Base-by-base conservation (phyloP, 768 basidiomycete species). In the Candolleomyces efflorescens region DNA sequence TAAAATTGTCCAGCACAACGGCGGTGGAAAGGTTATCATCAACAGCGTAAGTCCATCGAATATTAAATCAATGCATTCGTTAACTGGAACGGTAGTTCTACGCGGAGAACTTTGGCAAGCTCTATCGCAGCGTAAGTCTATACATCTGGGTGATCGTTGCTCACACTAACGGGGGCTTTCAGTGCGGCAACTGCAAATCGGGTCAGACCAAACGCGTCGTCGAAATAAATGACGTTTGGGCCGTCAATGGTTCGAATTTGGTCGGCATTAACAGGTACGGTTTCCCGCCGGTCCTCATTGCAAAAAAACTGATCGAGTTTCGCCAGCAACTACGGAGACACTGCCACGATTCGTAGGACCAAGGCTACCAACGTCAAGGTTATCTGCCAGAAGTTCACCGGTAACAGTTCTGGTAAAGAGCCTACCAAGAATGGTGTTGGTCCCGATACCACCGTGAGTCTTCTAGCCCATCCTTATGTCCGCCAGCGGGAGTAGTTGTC, bases 1-100 rank as follows among this genome's bases (percentile, higher is more conserved):
- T 60, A 73, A 74, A 67, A 69, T 74, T 36, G 62, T 75, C 45
- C 73, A 75, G 54, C 73, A 75, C 65, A 75, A 75, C 50, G 73
- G 73, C 46, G 72, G 71, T 39, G 49, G 49, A 36, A 50, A 67
- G 63, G 73, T 74, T 37, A 67, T 75, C 62, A 69, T 75, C 53
- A 75, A 74, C 59, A 73, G 70, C 2, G 73, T 75, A 56, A 46
- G 70, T 52, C 23, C 18, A 22, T 12, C 24, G n/a, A 37, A 49
- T 24, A 17, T 32, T 17, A 45, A 17, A 32, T 11, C 18, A 37
- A 53, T 3, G 45, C 47, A 0, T 9, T 22, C 41, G 11, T 20
- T 15, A 9, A 23, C 36, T 12, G 44, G 24, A 18, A 58, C 23
- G 27, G 38, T 38, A 74, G 73, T 75, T 75, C 71, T 75, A 75